A percentile compares a stretch with the other conserved stretches of the same genome.
Evolutionary conservation across 2,329 filamentous ascomycete species (phyloP).

Genomic region (Monosporascus sp.): DNA sequence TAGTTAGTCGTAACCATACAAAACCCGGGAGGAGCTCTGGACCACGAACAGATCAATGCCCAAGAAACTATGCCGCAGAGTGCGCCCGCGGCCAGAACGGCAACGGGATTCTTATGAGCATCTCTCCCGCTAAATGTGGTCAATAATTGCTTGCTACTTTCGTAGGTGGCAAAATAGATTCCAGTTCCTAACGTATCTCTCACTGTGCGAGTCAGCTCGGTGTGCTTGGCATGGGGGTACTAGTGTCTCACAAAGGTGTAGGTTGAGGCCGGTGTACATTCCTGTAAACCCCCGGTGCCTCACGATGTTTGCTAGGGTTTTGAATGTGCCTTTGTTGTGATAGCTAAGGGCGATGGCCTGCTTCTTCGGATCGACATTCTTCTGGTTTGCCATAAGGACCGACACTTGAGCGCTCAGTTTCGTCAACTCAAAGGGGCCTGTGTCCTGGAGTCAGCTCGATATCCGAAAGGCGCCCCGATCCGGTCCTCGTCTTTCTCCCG

Average conservation of each 20-base stretch:
- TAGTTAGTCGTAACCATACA: constrained; percentile 3
- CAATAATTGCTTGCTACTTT: constrained; percentile 77
- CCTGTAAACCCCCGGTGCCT: constrained; percentile 67
- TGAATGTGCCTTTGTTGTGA: constrained; percentile 71
- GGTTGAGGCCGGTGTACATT: constrained; percentile 73
- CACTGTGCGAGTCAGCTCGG: constrained; percentile 42
- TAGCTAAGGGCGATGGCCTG: constrained; percentile 63
- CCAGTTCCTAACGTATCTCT: constrained; percentile 78
- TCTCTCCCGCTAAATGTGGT: constrained; percentile 67
- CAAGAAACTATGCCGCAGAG: constrained; percentile 80
- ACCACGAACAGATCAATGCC: constrained; percentile 65
- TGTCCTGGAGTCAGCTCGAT: constrained; percentile 1
- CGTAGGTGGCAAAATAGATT: constrained; percentile 87
- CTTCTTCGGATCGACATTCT: constrained; percentile 42
- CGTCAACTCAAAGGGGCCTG: constrained; percentile 81
- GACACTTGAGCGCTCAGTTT: constrained; percentile 85
- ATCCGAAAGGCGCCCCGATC: neutral
- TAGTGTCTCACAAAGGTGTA: constrained; percentile 64
- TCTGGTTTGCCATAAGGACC: constrained; percentile 63
- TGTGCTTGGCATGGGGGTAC: neutral
- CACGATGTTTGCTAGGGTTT: constrained; percentile 72
- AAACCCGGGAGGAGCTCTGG: neutral
- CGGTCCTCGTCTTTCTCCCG: neutral
- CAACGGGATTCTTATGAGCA: constrained; percentile 71
- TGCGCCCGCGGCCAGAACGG: constrained; percentile 72